phyloP scores from a whole-genome alignment of 345 rosid genomes.

The Acer negundo region DNA sequence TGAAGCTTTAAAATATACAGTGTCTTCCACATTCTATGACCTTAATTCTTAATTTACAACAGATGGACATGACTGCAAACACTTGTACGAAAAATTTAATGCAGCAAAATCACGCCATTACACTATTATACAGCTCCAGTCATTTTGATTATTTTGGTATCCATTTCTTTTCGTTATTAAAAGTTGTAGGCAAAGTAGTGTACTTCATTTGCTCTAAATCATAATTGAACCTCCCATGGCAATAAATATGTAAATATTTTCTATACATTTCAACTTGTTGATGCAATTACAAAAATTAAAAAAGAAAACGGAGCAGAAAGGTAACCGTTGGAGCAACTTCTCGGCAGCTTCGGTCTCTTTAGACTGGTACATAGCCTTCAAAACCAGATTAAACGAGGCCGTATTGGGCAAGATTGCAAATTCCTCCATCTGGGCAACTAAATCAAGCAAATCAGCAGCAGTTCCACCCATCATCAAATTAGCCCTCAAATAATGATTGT shows the following conservation, averaged over 20 bases:
- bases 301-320: not conserved
- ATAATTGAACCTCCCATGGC: not conserved
- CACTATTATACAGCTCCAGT: not conserved
- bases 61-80: not conserved
- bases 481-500: slow-evolving; percentile 83
- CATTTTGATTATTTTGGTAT: not conserved
- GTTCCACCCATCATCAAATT: slow-evolving; percentile 69
- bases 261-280: not conserved
- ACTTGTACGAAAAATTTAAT: not conserved
- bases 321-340: slow-evolving; percentile 80
- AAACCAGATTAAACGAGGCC: slow-evolving; percentile 71
- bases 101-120: not conserved
- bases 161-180: not conserved
- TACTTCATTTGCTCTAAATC: not conserved
- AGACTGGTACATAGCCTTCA: slow-evolving; percentile 75
- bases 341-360: slow-evolving; percentile 66
- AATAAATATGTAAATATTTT: not conserved
- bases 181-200: not conserved
- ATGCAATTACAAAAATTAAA: not conserved
- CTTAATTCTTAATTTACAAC: not conserved
- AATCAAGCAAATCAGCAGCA: slow-evolving; percentile 63
- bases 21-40: not conserved
- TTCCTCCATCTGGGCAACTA: slow-evolving; percentile 68
- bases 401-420: slow-evolving; percentile 69
- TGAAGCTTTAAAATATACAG: not conserved